Percentiles rank a stretch among this genome's conserved stretches.
Conservation (phyloP, 176 grass and related monocot species). For the Thalia dealbata region DNA sequence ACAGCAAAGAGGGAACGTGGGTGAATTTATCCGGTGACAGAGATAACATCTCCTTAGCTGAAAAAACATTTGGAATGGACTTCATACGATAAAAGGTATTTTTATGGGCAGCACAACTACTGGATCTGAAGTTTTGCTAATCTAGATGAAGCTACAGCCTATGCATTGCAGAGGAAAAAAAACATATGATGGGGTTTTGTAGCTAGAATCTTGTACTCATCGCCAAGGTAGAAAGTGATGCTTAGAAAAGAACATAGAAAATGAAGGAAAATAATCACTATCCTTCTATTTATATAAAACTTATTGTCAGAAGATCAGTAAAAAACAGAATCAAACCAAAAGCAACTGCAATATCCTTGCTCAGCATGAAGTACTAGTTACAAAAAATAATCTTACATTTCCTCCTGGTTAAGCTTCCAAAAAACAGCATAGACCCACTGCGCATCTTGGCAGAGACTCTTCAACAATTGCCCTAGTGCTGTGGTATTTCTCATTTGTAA, state of each 20-base stretch:
- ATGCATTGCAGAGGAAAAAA: neutral
- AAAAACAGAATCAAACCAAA: neutral
- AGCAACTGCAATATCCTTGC: neutral
- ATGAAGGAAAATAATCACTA: no score
- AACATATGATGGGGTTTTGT: neutral
- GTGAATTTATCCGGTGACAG: neutral
- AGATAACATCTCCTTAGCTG: neutral
- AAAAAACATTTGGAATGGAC: neutral
- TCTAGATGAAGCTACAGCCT: neutral
- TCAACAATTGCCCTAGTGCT: conserved; percentile 27
- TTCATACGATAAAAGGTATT: neutral
- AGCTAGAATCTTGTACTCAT: neutral
- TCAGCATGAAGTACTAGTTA: neutral
- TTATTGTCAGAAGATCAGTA: neutral
- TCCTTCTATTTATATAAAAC: neutral
- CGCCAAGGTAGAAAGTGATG: neutral
- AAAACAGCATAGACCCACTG: conserved; percentile 58
- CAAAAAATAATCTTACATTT: conserved; percentile 32
- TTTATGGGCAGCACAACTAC: neutral
- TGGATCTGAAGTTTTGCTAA: neutral
- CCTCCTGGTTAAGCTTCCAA: conserved; percentile 38
- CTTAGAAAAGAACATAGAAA: no score
- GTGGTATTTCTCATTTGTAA: conserved; percentile 15
- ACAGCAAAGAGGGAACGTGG: neutral
- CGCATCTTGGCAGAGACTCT: conserved; percentile 44